Conservation (phyloP, 805 yeast genomes). For the Saturnispora ahearnii region DNA sequence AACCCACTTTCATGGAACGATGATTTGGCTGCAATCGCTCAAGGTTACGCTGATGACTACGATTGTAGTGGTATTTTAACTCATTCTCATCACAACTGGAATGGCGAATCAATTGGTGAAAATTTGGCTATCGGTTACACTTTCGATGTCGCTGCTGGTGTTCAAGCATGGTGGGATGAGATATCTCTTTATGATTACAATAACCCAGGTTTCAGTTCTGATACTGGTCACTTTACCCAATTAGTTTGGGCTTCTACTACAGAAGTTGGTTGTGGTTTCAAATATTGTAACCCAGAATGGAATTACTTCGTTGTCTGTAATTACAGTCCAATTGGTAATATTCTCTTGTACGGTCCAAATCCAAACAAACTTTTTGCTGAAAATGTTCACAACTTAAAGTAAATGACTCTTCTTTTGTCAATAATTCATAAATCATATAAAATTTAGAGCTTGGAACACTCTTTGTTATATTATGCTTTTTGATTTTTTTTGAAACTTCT, state of each 20-base stretch:
- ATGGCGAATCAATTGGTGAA: slow-evolving; percentile 51
- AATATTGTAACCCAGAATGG: slow-evolving; percentile 39
- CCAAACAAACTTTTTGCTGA: slow-evolving; percentile 15
- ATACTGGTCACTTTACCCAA: slow-evolving; percentile 78
- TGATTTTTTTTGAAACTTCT: background rate
- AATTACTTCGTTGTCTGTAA: slow-evolving; percentile 63
- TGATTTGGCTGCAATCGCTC: slow-evolving; percentile 46
- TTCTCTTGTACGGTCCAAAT: slow-evolving; percentile 7
- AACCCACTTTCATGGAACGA: slow-evolving; percentile 47
- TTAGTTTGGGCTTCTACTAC: slow-evolving; percentile 61
- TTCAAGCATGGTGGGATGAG: slow-evolving; percentile 72
- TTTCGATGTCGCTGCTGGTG: slow-evolving; percentile 40
- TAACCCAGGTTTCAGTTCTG: slow-evolving; percentile 36
- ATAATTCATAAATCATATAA: background rate
- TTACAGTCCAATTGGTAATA: slow-evolving; percentile 67
- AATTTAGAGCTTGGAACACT: slow-evolving; percentile 4
- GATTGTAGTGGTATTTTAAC: slow-evolving; percentile 46
- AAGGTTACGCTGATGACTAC: slow-evolving; percentile 44
- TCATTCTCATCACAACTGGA: slow-evolving; percentile 50
- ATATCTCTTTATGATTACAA: slow-evolving; percentile 42
- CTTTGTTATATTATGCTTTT: background rate
- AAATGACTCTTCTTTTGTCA: background rate
- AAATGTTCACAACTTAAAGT: slow-evolving; percentile 25
- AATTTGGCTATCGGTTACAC: slow-evolving; percentile 70
- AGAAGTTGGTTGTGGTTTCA: slow-evolving; percentile 63